Base-by-base conservation (phyloP, 2,329 filamentous ascomycete species). In the Lasiodiplodia sp. region DNA sequence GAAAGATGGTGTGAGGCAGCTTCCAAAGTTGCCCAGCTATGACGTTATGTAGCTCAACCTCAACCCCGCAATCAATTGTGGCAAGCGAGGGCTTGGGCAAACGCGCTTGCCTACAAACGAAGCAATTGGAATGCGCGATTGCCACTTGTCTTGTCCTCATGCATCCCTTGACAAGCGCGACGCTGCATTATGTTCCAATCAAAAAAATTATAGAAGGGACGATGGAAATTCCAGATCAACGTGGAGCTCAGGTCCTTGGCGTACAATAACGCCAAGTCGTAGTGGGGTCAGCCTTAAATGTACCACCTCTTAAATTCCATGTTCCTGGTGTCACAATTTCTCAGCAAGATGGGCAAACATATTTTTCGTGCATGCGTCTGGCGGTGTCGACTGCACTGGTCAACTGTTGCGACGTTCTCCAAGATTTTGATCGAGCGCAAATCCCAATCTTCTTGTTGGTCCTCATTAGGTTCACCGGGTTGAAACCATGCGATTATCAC, bases 1-100 rank as follows among this genome's bases (percentile, higher is more conserved):
- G 31, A n/a, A 55, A 51, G 44, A 38, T 44, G 37, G 40, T 51
- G 28, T 10, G n/a, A 37, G 28, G 64, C 18, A 37, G 51, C 40
- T 65, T 31, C 55, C 51, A 31, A 56, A 53, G 53, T 21, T 52
- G 51, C 23, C 31, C 47, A 14, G 38, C 31, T 52, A 67, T 67
- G 65, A 67, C 65, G 65, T 67, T 37, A 38, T 47, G 44, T 11
- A 47, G 62, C 49, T 57, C 31, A 34, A 28, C 34, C 38, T 53
- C 21, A 25, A 68, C 66, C 66, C 66, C 66, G 66, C 66, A 63
- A 16, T 21, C 57, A 25, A 60, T 63, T 62, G 49, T 37, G 66
- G 66, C 56, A 68, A 34, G 56, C 44, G 53, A 64, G 47, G 44
- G 44, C 60, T 38, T 21, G 58, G 12, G 37, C 44, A 7, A 58